Conservation (phyloP, 2,329 filamentous ascomycete species). For the Fusarium continuum region DNA sequence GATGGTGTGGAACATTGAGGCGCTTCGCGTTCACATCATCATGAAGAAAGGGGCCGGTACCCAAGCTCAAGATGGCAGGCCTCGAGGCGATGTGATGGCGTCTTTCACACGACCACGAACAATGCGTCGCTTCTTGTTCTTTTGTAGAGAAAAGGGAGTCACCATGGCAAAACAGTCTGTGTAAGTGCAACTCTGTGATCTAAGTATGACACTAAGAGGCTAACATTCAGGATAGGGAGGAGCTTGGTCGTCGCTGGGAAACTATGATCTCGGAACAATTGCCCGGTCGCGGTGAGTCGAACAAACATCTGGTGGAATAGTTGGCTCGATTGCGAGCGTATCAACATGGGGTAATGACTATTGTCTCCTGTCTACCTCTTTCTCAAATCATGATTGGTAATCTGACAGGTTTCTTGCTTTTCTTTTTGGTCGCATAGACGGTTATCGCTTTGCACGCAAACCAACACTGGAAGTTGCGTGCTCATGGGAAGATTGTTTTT, state of each 20-base stretch:
- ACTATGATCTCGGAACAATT: slow-evolving; percentile 48
- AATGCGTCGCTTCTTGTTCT: slow-evolving; percentile 61
- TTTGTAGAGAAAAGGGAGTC: slow-evolving; percentile 56
- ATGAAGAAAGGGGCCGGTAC: slow-evolving; percentile 46
- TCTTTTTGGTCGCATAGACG: slow-evolving; percentile 27
- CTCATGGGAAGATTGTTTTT: slow-evolving; percentile 18
- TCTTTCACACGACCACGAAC: slow-evolving; percentile 63
- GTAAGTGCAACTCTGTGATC: slow-evolving; percentile 49
- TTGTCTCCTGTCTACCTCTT: not conserved
- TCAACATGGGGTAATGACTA: no score
- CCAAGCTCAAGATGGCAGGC: slow-evolving; percentile 46
- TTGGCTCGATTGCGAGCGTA: not conserved
- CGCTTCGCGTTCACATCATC: slow-evolving; percentile 54
- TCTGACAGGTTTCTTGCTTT: not conserved
- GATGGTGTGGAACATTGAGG: slow-evolving; percentile 56
- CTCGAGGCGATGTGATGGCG: slow-evolving; percentile 59
- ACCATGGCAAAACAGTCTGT: slow-evolving; percentile 50
- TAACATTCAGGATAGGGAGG: slow-evolving; percentile 45
- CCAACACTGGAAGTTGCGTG: slow-evolving; percentile 40
- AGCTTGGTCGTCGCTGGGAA: slow-evolving; percentile 51
- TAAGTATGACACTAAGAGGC: not conserved
- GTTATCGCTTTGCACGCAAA: slow-evolving; percentile 29
- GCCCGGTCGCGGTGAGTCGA: slow-evolving; percentile 43
- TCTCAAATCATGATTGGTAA: not conserved
- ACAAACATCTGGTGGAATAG: slow-evolving; percentile 40